Evolutionary conservation across 2,329 filamentous ascomycete genomes (phyloP), one percentile per base, ranked within the genome.

Genomic region (Zymoseptoria tritici): DNA sequence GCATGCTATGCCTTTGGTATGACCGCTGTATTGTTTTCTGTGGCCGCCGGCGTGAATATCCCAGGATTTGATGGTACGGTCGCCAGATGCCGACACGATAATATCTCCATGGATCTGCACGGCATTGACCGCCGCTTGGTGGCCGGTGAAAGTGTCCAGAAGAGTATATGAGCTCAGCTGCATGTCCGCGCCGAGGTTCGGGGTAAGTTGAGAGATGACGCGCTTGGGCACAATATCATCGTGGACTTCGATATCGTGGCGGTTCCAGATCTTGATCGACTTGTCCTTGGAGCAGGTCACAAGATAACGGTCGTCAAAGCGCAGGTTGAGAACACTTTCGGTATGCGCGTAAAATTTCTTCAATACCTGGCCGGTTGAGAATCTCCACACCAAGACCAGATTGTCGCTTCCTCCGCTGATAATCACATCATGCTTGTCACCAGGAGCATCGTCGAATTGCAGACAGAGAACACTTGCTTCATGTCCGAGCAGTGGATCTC

Each of bases 281-380:
- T 92, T 95, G 74, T 99, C 94, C 73, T 99, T 99, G 54, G 93
- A 97, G 70, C 94, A 97, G 0, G 94, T 99, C 11, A 97, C 91
- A 3, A 99, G 81, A 63, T 95, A 95, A 8, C 90, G 85, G 65
- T 90, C 87, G 71, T 97, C 92, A 66, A 97, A 99, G 62, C 90
- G 85, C 59, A 99, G 85, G 70, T 97, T 97, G 16, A 99, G 79
- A 0, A 99, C 92, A 0, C 93, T 96, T 74, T 99, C 94, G 29
- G 81, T 79, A 72, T 99, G 94, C 0, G 93, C 93, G 52, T 84
- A 81, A 31, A 97, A 83, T 59, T 85, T 85, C 69, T 92, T 89
- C 11, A 97, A 75, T 42, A 90, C 83, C 69, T 92, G 80, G 3
- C 94, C 94, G 0, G 92, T 97, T 0, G 91, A 96, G 71, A 97